Percentiles rank a stretch among this genome's conserved stretches.
phyloP scores from a whole-genome alignment of 106 monocot genomes.

The Allium fistulosum region DNA sequence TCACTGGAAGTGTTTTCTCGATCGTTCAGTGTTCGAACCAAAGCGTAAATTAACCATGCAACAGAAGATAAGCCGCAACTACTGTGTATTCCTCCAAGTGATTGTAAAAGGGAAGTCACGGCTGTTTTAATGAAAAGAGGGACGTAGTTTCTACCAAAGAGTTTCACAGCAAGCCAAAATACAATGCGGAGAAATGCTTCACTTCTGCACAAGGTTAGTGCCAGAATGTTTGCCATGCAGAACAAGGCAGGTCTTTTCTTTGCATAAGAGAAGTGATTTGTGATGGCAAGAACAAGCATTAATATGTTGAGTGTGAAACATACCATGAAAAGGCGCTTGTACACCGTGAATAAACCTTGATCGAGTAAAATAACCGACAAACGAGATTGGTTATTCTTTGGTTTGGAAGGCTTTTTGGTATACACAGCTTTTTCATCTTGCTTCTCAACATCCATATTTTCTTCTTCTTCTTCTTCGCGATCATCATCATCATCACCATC shows the following conservation, averaged over 20 bases:
- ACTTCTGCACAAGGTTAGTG: conserved; percentile 52
- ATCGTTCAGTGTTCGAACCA: conserved; percentile 14
- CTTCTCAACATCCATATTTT: neutral
- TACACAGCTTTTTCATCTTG: neutral
- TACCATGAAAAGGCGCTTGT: conserved; percentile 48
- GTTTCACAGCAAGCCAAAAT: conserved; percentile 38
- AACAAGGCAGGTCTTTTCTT: conserved; percentile 28
- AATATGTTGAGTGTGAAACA: conserved; percentile 26
- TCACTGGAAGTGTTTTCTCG: conserved; percentile 10
- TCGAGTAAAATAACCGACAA: conserved; percentile 43
- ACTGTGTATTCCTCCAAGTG: conserved; percentile 55
- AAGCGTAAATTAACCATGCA: conserved; percentile 44
- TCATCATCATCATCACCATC: neutral
- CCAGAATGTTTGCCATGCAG: conserved; percentile 44
- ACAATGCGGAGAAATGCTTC: conserved; percentile 48
- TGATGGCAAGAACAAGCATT: conserved; percentile 26
- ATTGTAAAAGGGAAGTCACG: conserved; percentile 45
- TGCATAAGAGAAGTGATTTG: conserved; percentile 33
- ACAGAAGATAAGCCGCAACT: conserved; percentile 54
- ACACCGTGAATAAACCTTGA: conserved; percentile 61
- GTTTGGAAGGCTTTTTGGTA: neutral
- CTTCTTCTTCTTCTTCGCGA: neutral
- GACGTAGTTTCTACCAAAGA: conserved; percentile 20
- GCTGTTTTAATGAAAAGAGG: conserved; percentile 36
- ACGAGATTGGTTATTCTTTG: conserved; percentile 7